Percentiles rank a stretch among this genome's conserved stretches.
These are phyloP conservation scores for Brassica carinata DNA, from an alignment of 345 rosid species.

Conservation along the genomic window DNA sequence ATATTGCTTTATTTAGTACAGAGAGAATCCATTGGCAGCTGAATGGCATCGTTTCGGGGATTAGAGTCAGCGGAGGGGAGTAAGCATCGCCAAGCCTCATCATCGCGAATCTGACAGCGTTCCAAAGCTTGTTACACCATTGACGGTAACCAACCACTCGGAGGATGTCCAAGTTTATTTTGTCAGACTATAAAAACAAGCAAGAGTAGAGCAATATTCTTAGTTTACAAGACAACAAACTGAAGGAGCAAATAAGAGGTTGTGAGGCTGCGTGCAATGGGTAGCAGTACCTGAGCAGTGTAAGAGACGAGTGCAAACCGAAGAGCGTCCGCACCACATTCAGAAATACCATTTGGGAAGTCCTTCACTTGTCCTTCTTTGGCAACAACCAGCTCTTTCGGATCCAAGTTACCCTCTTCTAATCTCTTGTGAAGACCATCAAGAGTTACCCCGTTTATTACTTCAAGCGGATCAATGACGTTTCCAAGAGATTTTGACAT, in stretches of 20 bases:
- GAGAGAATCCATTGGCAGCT: conserved; percentile 95
- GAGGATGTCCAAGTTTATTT: conserved; percentile 91
- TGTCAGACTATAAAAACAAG: conserved; percentile 68
- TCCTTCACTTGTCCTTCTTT: conserved; percentile 82
- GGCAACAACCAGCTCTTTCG: conserved; percentile 64
- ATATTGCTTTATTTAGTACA: conserved; percentile 70
- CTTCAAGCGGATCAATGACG: conserved; percentile 95
- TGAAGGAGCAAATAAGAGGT: conserved; percentile 5
- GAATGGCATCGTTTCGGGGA: conserved; percentile 61
- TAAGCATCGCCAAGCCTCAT: conserved; percentile 79
- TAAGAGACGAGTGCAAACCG: conserved; percentile 95
- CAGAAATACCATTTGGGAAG: conserved; percentile 90
- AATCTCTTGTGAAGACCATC: conserved; percentile 85
- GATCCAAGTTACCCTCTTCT: conserved; percentile 87
- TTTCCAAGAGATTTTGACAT: conserved; percentile 96
- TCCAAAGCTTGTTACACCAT: conserved; percentile 99
- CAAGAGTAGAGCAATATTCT: conserved; percentile 8
- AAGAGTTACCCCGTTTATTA: conserved; percentile 79
- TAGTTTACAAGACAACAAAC: conserved; percentile 7
- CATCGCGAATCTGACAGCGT: conserved; percentile 96
- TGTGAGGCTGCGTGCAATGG: conserved; percentile 10
- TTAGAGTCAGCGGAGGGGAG: conserved; percentile 53
- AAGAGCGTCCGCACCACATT: conserved; percentile 99
- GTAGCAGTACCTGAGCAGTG: conserved; percentile 79
- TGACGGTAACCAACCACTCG: conserved; percentile 97